A percentile compares a stretch with the other conserved stretches of the same genome.
These are phyloP conservation scores for Rhodocollybia butyracea DNA, from an alignment of 768 basidiomycete species.

Conservation along the genomic window DNA sequence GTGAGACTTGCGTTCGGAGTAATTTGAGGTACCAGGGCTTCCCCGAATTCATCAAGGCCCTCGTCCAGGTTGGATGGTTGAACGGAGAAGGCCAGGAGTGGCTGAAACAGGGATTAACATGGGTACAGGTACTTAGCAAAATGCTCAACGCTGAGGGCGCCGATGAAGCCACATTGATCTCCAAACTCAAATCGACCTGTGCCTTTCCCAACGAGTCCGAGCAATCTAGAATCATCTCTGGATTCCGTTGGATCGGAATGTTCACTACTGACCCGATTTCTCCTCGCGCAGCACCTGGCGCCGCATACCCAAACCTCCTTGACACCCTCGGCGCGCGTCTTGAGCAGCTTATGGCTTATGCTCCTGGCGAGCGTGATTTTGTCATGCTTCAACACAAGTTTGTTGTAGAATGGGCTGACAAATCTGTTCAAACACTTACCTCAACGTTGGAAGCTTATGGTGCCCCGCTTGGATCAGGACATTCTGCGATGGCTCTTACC, in stretches of 20 bases:
- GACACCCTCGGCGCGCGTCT: slow-evolving; percentile 91
- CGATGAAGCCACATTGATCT: slow-evolving; percentile 76
- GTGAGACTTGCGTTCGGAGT: slow-evolving; percentile 87
- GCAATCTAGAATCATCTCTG: slow-evolving; percentile 77
- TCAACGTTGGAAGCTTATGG: slow-evolving; percentile 92
- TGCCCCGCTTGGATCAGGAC: slow-evolving; percentile 51
- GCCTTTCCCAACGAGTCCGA: slow-evolving; percentile 72
- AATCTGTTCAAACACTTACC: slow-evolving; percentile 73
- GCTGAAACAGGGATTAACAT: slow-evolving; percentile 71
- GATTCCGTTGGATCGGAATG: slow-evolving; percentile 90
- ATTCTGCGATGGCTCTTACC: slow-evolving; percentile 88
- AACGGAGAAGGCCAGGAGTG: slow-evolving; percentile 74
- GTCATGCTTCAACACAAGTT: slow-evolving; percentile 99
- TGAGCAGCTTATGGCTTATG: slow-evolving; percentile 91
- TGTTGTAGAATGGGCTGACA: slow-evolving; percentile 84
- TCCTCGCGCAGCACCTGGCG: slow-evolving; percentile 46
- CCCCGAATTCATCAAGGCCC: slow-evolving; percentile 87
- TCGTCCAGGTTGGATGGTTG: slow-evolving; percentile 88
- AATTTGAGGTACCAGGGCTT: slow-evolving; percentile 95
- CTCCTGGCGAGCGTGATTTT: slow-evolving; percentile 86
- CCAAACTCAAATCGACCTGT: slow-evolving; percentile 66
- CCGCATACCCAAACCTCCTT: slow-evolving; percentile 57
- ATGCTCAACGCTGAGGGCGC: slow-evolving; percentile 65
- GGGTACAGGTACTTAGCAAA: slow-evolving; percentile 80
- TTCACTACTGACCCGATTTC: slow-evolving; percentile 69